phyloP scores from a whole-genome alignment of 345 rosid genomes.

The Hypericum androsaemum region DNA sequence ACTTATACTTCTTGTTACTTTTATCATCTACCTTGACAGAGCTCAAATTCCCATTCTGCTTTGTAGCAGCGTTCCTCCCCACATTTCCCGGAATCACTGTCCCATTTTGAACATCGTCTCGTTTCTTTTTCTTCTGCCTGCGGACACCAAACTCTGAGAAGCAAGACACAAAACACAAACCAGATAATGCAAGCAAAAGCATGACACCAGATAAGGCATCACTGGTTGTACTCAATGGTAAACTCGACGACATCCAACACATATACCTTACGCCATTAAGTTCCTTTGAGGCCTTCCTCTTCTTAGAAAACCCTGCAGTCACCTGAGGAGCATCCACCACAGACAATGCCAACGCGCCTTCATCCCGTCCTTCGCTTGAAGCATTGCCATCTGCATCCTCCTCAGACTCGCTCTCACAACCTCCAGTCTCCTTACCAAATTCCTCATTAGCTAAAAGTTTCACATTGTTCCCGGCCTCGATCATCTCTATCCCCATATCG shows the following conservation, averaged over 20 bases:
- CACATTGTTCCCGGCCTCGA: slow-evolving; percentile 21
- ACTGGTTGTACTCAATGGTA: background rate
- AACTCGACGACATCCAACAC: background rate
- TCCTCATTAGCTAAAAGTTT: slow-evolving; percentile 65
- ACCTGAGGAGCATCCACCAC: slow-evolving; percentile 25
- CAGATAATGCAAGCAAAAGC: background rate
- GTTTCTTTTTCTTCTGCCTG: slow-evolving; percentile 46
- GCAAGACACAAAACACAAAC: slow-evolving; percentile 30
- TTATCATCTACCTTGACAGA: slow-evolving; percentile 20
- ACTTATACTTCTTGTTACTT: slow-evolving; percentile 15
- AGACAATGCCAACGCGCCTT: no score
- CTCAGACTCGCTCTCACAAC: slow-evolving; percentile 54
- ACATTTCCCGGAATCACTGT: slow-evolving; percentile 16
- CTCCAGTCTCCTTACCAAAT: slow-evolving; percentile 51
- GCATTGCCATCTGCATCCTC: slow-evolving; percentile 31
- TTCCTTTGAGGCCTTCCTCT: slow-evolving; percentile 60
- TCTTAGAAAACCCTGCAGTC: slow-evolving; percentile 39
- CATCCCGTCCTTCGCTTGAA: slow-evolving; percentile 16
- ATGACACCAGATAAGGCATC: background rate
- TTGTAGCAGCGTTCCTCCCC: slow-evolving; percentile 5
- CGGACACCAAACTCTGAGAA: background rate
- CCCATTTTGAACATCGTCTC: slow-evolving; percentile 35
- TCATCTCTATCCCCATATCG: slow-evolving; percentile 19
- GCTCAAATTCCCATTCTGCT: slow-evolving; percentile 23
- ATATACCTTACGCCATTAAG: slow-evolving; percentile 50